These are phyloP conservation scores for Mortierella sp. DNA, from an alignment of 371 early-diverging fungal genomes.

Conservation along the genomic window DNA sequence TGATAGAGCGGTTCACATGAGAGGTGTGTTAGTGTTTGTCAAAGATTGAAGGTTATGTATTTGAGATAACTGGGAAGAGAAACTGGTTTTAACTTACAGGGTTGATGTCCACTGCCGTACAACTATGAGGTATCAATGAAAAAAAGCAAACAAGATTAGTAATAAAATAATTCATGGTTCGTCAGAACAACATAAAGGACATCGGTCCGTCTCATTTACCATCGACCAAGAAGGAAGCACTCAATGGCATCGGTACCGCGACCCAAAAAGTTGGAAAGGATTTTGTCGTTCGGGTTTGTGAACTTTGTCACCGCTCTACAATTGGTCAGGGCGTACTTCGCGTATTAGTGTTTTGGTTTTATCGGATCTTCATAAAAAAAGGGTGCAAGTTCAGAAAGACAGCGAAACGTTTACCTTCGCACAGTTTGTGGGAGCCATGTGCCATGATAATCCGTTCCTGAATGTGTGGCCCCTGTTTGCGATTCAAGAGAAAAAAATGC, in stretches of 20 bases:
- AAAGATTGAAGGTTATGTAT: not conserved
- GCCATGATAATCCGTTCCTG: slow-evolving; percentile 94
- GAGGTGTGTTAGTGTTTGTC: not conserved
- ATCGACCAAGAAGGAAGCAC: slow-evolving; percentile 84
- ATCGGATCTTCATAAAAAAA: not conserved
- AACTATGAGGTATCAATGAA: slow-evolving; percentile 57
- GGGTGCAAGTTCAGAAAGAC: not conserved
- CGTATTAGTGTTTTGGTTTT: not conserved
- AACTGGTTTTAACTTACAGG: slow-evolving; percentile 65
- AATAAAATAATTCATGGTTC: not conserved
- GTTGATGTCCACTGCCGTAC: slow-evolving; percentile 92
- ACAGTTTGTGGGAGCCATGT: slow-evolving; percentile 96
- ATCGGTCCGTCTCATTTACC: no score
- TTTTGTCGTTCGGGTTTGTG: slow-evolving; percentile 81
- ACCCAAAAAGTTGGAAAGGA: slow-evolving; percentile 92
- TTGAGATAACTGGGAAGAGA: not conserved
- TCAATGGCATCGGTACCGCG: slow-evolving; percentile 96
- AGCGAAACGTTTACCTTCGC: slow-evolving; percentile 69
- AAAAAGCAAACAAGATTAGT: not conserved
- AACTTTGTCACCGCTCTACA: slow-evolving; percentile 80
- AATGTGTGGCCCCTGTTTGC: slow-evolving; percentile 84
- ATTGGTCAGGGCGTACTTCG: not conserved
- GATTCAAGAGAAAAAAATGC: not conserved
- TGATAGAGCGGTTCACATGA: not conserved
- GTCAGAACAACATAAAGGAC: not conserved